Conservation (phyloP, 495 filamentous ascomycete species). For the Rostrohypoxylon terebratum region DNA sequence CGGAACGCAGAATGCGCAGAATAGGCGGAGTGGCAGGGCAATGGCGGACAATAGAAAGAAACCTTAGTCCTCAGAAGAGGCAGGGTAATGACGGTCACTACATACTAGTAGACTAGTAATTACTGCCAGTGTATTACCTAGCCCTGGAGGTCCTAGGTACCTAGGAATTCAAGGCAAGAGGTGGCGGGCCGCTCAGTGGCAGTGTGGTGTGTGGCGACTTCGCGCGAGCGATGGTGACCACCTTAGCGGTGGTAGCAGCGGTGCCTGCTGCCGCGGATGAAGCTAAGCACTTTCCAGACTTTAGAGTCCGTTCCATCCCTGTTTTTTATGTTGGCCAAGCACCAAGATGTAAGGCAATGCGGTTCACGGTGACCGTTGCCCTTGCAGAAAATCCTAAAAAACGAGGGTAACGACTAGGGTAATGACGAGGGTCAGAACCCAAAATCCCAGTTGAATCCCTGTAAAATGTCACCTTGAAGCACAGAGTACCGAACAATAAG, state of each 20-base stretch:
- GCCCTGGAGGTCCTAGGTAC: neutral
- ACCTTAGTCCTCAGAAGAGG: slow-evolving; percentile 8
- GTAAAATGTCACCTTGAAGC: slow-evolving; percentile 21
- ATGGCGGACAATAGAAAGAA: neutral
- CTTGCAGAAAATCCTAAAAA: slow-evolving; percentile 36
- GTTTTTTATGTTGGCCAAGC: slow-evolving; percentile 34
- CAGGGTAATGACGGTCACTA: neutral
- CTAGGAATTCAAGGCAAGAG: slow-evolving; percentile 6
- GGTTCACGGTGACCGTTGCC: slow-evolving; percentile 27
- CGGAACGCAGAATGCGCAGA: too few species aligned
- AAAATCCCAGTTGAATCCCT: slow-evolving; percentile 20
- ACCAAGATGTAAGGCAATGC: slow-evolving; percentile 28
- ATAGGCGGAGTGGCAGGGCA: neutral
- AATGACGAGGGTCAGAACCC: neutral
- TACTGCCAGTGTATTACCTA: too few species aligned
- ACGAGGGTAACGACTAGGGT: slow-evolving; percentile 9
- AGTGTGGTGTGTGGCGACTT: too few species aligned
- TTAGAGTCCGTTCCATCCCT: slow-evolving; percentile 44
- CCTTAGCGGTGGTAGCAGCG: neutral
- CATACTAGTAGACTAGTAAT: too few species aligned
- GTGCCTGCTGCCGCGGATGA: slow-evolving; percentile 6
- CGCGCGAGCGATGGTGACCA: neutral
- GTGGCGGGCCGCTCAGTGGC: slow-evolving; percentile 18
- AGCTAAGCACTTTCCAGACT: slow-evolving; percentile 16
- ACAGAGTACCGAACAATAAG: slow-evolving; percentile 17